Base-by-base conservation (phyloP, 768 basidiomycete genomes). In the Dendrothele bispora region DNA sequence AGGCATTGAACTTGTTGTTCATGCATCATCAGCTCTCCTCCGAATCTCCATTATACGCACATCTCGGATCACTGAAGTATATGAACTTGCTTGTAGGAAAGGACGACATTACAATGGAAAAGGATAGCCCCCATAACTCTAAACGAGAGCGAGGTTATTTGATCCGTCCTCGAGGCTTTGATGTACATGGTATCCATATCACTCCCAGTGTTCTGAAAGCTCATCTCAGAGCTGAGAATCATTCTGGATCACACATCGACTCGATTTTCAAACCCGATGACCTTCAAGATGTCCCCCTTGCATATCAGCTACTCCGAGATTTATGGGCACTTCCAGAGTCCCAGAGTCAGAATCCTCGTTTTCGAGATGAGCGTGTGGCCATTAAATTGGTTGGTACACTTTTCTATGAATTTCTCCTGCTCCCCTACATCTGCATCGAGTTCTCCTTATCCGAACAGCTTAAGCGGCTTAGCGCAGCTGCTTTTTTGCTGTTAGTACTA, bases 81-180 rank as follows among this genome's bases (percentile, higher is more conserved):
- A 50, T 71, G 51, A 60, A 71, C 42, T 46, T 64, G 2, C 32
- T 57, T n/a, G 64, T 66, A 17, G 66, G 69, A 5, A 55, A 58
- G 22, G 59, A 70, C 39, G 67, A 70, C 39, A n/a, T 70, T 4
- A 70, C 69, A 5, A 45, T 48, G 1, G 68, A 71, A 32, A 70
- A 67, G 35, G 69, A 70, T 44, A 63, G 39, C 17, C 66, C 67
- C 44, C 70, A 71, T 48, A 47, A 68, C 35, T 47, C 68, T 39
- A 70, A 71, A 51, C 56, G 61, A 1, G 40, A 58, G 17, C 55
- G 66, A 2, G 68, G 68, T 48, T 45, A 60, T 8, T n/a, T 61
- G 10, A 45, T 71, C 7, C 59, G 66, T 5, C 5, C 17, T 0
- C 30, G 30, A 1, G 69, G 69, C 1, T 36, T 65, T 10, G 26